A percentile compares a stretch with the other conserved stretches of the same genome.
phyloP scores from a whole-genome alignment of 202 grass and related monocot genomes.

The Bolboschoenoplectus hybrid region DNA sequence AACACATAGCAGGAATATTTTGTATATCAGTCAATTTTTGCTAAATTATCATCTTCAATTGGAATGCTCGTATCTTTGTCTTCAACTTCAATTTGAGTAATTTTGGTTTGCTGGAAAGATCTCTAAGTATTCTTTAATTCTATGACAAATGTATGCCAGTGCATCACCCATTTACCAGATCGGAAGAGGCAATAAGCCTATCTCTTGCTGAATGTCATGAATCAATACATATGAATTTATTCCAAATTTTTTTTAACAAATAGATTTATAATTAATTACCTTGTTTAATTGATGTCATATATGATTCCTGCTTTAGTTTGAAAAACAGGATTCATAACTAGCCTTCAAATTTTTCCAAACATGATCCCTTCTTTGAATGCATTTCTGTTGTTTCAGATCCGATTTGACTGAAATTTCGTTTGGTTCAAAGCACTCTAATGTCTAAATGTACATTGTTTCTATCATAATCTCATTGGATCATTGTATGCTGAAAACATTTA shows the following conservation, averaged over 20 bases:
- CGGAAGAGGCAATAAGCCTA: no score
- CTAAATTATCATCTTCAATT: slow-evolving; percentile 16
- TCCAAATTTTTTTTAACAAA: not conserved
- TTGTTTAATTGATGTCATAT: not conserved
- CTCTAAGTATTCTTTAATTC: not conserved
- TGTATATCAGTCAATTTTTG: slow-evolving; percentile 4
- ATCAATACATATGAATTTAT: not conserved
- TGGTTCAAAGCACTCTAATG: no score
- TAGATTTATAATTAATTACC: not conserved
- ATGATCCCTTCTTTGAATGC: no score
- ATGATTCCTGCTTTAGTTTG: not conserved
- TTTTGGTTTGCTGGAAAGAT: not conserved
- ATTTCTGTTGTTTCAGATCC: no score
- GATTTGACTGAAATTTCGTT: no score
- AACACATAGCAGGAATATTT: not conserved
- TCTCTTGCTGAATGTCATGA: no score
- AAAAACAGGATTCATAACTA: not conserved
- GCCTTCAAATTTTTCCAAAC: not conserved
- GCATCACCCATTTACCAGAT: no score
- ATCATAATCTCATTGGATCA: no score
- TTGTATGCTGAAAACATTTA: no score
- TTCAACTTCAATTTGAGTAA: not conserved
- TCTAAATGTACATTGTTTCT: no score
- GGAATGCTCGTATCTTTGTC: not conserved
- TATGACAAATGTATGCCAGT: not conserved